phyloP scores from a whole-genome alignment of 192 early-diverging fungal species.

The Backusella macrospora region DNA sequence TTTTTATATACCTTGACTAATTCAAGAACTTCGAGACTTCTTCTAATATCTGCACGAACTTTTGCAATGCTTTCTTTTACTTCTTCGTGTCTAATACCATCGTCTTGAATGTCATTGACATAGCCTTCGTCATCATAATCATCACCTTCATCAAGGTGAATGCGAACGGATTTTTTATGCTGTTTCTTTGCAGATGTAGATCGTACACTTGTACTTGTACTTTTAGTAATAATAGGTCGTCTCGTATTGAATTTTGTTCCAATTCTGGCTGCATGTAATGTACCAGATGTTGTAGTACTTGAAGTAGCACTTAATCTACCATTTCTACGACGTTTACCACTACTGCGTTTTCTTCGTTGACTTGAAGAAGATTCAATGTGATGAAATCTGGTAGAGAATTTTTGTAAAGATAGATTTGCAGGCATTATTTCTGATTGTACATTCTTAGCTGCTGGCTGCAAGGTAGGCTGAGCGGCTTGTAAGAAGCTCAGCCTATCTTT shows the following conservation, averaged over 20 bases:
- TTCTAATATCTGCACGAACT: conserved; percentile 39
- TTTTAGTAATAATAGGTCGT: background rate
- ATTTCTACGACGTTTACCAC: background rate
- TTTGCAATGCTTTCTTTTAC: conserved; percentile 43
- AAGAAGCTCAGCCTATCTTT: conserved; percentile 28
- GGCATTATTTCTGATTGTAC: background rate
- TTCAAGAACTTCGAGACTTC: conserved; percentile 39
- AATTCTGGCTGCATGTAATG: conserved; percentile 15
- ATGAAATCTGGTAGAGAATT: conserved; percentile 10
- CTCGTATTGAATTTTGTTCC: conserved; percentile 6
- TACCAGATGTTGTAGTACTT: conserved; percentile 18
- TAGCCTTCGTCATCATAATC: conserved; percentile 33
- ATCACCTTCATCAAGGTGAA: background rate
- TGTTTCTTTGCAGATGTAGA: background rate
- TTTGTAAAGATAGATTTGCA: background rate
- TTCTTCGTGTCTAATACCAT: conserved; percentile 27
- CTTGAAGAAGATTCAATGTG: background rate
- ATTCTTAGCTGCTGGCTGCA: background rate
- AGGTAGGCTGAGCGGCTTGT: background rate
- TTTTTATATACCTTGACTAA: conserved; percentile 31
- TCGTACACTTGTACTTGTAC: background rate
- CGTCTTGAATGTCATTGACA: conserved; percentile 25
- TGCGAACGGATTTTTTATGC: conserved; percentile 10
- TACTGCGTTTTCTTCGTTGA: conserved; percentile 18
- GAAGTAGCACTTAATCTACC: conserved; percentile 17